phyloP scores from a whole-genome alignment of 257 asterid genomes.

The Dorcoceras hygrometricum region DNA sequence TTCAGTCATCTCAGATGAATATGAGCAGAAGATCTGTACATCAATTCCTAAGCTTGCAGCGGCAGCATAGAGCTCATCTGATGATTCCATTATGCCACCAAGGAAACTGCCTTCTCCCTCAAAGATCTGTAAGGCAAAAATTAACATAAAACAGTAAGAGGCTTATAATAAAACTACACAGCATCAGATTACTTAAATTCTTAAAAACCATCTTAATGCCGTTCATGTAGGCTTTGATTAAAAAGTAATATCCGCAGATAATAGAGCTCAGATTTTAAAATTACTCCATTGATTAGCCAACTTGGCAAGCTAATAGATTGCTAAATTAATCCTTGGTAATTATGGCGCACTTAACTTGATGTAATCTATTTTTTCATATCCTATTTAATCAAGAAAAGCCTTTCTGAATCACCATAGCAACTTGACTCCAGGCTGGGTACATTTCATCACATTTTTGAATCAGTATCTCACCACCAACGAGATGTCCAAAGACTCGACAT shows the following conservation, averaged over 20 bases:
- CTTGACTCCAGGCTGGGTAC: slow-evolving; percentile 14
- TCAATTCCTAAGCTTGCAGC: slow-evolving; percentile 90
- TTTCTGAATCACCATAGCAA: not conserved
- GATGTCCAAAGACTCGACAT: slow-evolving; percentile 6
- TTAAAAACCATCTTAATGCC: slow-evolving; percentile 6
- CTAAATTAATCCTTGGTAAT: slow-evolving; percentile 12
- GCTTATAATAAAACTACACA: not conserved
- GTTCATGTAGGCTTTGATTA: slow-evolving; percentile 8
- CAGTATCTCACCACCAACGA: slow-evolving; percentile 15
- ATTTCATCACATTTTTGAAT: slow-evolving; percentile 9
- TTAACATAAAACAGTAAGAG: slow-evolving; percentile 5
- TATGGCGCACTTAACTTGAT: slow-evolving; percentile 14
- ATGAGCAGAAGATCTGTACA: slow-evolving; percentile 74
- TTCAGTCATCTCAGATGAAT: slow-evolving; percentile 77
- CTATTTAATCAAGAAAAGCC: not conserved
- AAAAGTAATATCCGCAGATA: not conserved
- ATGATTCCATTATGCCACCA: slow-evolving; percentile 75
- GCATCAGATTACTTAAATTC: slow-evolving; percentile 21
- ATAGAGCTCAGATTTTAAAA: not conserved
- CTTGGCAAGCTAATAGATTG: slow-evolving; percentile 10
- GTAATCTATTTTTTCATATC: slow-evolving; percentile 7
- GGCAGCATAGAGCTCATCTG: slow-evolving; percentile 95
- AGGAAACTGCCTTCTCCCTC: slow-evolving; percentile 80
- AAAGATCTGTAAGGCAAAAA: slow-evolving; percentile 56
- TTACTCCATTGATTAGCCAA: slow-evolving; percentile 9